These are phyloP conservation scores for Chenopodium formosanum DNA, from an alignment of 148 eudicot species.

Conservation along the genomic window DNA sequence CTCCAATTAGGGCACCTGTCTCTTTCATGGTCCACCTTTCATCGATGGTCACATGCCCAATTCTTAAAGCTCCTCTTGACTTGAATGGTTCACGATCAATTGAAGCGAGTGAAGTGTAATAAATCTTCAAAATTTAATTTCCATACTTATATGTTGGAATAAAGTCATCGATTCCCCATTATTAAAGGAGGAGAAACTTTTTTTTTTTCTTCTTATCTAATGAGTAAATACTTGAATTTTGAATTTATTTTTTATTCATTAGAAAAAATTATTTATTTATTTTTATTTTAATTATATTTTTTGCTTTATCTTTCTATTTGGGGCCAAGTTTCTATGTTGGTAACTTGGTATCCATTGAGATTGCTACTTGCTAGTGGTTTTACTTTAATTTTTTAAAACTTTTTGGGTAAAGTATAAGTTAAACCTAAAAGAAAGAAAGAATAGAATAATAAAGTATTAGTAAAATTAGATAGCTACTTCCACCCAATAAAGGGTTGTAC, in stretches of 20 bases:
- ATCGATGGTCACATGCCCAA: not conserved
- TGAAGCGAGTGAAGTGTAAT: not conserved
- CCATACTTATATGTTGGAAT: not conserved
- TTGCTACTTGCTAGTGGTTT: not conserved
- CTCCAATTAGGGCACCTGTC: not conserved
- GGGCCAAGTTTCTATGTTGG: not conserved
- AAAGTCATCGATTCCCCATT: slow-evolving; percentile 8
- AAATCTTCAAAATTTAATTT: not conserved
- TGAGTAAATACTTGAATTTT: not conserved
- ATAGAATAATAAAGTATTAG: too few species aligned
- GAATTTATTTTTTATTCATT: too few species aligned
- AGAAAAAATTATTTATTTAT: too few species aligned
- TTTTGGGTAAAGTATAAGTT: not conserved
- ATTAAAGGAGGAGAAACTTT: not conserved
- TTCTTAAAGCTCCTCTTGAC: not conserved
- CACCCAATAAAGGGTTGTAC: too few species aligned
- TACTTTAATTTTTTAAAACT: not conserved
- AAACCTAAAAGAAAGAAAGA: too few species aligned
- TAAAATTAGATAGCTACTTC: too few species aligned
- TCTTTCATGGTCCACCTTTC: not conserved
- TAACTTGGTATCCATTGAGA: not conserved
- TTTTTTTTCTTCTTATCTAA: not conserved
- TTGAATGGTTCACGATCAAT: not conserved
- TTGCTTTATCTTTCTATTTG: not conserved
- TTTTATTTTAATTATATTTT: not conserved